Evolutionary conservation across 179 eudicot species (phyloP).

Genomic region (Sideroxylon spinosum): DNA sequence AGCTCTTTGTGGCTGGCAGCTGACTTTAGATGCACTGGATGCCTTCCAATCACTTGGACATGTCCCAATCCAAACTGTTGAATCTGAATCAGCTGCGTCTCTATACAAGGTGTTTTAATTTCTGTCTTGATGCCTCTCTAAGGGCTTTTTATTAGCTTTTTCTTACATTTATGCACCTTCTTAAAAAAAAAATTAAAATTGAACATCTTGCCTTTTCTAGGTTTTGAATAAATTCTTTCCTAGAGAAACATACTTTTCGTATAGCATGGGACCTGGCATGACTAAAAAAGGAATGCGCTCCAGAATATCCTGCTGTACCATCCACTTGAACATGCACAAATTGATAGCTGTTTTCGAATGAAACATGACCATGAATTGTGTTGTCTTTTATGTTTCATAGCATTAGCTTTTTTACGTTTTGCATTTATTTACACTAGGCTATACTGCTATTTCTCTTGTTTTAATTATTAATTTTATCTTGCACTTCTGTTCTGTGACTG

Average conservation of each 20-base stretch:
- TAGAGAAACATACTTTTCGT: background rate
- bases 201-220: background rate
- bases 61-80: conserved; percentile 76
- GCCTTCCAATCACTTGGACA: conserved; percentile 75
- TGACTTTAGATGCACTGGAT: conserved; percentile 92
- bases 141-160: background rate
- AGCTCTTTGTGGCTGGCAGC: conserved; percentile 99
- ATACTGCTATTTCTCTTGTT: background rate
- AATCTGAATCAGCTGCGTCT: conserved; percentile 96
- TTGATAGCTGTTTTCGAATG: background rate
- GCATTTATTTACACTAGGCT: background rate
- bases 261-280: background rate
- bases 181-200: background rate
- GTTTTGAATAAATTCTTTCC: background rate
- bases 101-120: conserved; percentile 58
- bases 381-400: background rate
- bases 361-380: background rate
- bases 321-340: background rate
- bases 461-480: background rate
- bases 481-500: background rate
- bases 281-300: background rate
- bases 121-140: background rate
- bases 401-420: background rate
- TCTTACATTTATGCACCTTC: background rate
- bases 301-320: background rate